A percentile compares a stretch with the other conserved stretches of the same genome.
Conservation (phyloP, 768 basidiomycete species). For the Lentinula lateritia region DNA sequence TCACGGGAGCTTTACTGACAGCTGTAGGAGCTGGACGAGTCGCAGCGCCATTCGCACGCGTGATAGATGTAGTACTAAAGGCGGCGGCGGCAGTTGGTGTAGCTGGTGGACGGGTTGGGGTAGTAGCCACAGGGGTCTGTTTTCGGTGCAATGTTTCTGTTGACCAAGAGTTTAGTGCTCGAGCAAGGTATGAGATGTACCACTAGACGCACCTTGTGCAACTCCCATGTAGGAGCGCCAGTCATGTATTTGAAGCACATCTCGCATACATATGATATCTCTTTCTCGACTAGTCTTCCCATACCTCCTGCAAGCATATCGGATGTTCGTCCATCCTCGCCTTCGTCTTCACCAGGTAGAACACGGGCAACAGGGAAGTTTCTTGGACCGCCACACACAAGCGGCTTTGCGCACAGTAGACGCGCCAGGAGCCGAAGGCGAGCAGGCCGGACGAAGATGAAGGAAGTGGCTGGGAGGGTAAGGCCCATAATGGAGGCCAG, state of each 20-base stretch:
- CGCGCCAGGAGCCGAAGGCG: no score
- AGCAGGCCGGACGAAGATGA: no score
- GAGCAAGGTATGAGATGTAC: neutral
- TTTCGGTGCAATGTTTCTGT: conserved; percentile 69
- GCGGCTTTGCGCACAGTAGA: no score
- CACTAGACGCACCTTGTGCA: conserved; percentile 54
- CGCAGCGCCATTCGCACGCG: conserved; percentile 32
- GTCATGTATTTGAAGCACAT: conserved; percentile 97
- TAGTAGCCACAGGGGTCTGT: conserved; percentile 26
- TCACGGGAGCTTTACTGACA: conserved; percentile 4
- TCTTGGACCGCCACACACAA: no score
- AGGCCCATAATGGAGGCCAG: no score
- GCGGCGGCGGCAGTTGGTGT: conserved; percentile 25
- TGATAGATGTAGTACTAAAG: conserved; percentile 20
- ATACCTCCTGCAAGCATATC: conserved; percentile 67
- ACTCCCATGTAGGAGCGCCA: conserved; percentile 61
- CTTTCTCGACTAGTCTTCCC: conserved; percentile 36
- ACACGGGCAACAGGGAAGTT: no score
- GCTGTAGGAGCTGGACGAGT: conserved; percentile 30
- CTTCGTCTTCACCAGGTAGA: no score
- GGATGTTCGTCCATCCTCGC: conserved; percentile 70
- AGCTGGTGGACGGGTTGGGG: conserved; percentile 29
- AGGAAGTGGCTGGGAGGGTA: no score
- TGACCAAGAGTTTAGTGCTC: neutral
- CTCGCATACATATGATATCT: conserved; percentile 79